Base-by-base conservation (phyloP, 768 basidiomycete species). In the Cystofilobasidium ferigula region DNA sequence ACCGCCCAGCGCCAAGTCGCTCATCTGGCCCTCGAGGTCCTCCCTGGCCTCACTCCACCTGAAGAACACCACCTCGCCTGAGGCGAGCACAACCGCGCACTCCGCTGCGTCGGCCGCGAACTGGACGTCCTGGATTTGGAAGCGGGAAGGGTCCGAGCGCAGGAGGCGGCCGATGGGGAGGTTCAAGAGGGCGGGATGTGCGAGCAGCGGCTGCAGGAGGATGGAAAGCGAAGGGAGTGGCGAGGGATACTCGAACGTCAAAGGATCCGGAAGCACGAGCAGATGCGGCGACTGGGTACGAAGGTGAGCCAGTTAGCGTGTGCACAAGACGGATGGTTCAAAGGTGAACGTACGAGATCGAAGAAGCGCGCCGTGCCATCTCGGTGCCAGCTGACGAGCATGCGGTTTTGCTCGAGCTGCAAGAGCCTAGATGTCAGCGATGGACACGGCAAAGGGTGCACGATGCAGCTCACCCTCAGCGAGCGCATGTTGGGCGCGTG, bases 171-270 rank as follows among this genome's bases (percentile, higher is more conserved):
- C 73, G 22, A 77, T 62, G 0, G 74, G 73, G 0, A 75, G 63
- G 43, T 73, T 48, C 35, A 71, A n/a, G 5, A 72, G 48, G 57
- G 75, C 56, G 5, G 69, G 70, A 59, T 76, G 71, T 12, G 78
- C 73, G 20, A 86, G 76, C n/a, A 84, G 69, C 12, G 76, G 70
- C 32, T 78, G 76, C 12, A 88, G 71, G 43, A 85, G 81, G 58
- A 90, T 82, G 3, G 81, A 84, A 30, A 89, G 79, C 22, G 80
- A 78, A 7, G 81, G 80, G 12, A 89, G 78, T 1, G 81, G 77
- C n/a, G 80, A 78, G 0, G 90, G 89, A 71, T 84, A 91, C 64
- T 84, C 80, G 61, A 80, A 78, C 30, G 80, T 76, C 1, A 89
- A 73, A 4, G 85, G 82, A 13, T 58, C 42, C 18, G 57, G 57